phyloP scores from a whole-genome alignment of 1,284 basidiomycete genomes.

The Trichosporon sp. region DNA sequence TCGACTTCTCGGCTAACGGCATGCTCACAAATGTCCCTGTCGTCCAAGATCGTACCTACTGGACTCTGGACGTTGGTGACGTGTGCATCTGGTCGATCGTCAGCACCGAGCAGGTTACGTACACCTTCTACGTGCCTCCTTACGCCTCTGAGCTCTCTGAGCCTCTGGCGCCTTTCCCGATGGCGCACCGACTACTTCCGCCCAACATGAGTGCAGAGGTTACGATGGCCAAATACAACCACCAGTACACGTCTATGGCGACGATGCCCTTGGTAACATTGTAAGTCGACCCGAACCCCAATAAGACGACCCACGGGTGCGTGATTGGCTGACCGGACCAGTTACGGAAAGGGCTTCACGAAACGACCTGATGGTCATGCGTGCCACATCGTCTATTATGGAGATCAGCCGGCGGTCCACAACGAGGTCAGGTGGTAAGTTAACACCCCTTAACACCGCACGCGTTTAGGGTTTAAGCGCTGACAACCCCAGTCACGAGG shows the following conservation, averaged over 20 bases:
- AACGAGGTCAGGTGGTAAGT: slow-evolving; percentile 83
- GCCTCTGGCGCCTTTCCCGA: slow-evolving; percentile 83
- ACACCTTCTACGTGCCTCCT: slow-evolving; percentile 91
- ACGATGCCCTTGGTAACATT: slow-evolving; percentile 47
- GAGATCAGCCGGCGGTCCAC: slow-evolving; percentile 78
- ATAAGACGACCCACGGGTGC: not conserved
- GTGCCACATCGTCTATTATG: slow-evolving; percentile 70
- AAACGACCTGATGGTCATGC: slow-evolving; percentile 69
- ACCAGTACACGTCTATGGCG: slow-evolving; percentile 45
- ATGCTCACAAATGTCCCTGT: slow-evolving; percentile 12
- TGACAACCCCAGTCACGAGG: slow-evolving; percentile 58
- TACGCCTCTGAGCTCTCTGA: slow-evolving; percentile 60
- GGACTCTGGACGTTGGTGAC: slow-evolving; percentile 51
- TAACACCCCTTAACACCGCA: not conserved
- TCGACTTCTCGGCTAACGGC: slow-evolving; percentile 35
- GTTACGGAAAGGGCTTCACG: slow-evolving; percentile 86
- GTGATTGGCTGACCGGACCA: slow-evolving; percentile 51
- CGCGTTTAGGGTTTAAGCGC: slow-evolving; percentile 3
- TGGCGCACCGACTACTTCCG: slow-evolving; percentile 78
- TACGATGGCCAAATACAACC: slow-evolving; percentile 37
- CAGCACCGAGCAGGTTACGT: slow-evolving; percentile 57
- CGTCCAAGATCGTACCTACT: slow-evolving; percentile 33
- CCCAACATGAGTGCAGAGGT: slow-evolving; percentile 61
- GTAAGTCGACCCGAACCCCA: slow-evolving; percentile 35
- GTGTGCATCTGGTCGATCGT: slow-evolving; percentile 54